Evolutionary conservation across 176 grass and related monocot genomes (phyloP).

Genomic region (Zizania latifolia): DNA sequence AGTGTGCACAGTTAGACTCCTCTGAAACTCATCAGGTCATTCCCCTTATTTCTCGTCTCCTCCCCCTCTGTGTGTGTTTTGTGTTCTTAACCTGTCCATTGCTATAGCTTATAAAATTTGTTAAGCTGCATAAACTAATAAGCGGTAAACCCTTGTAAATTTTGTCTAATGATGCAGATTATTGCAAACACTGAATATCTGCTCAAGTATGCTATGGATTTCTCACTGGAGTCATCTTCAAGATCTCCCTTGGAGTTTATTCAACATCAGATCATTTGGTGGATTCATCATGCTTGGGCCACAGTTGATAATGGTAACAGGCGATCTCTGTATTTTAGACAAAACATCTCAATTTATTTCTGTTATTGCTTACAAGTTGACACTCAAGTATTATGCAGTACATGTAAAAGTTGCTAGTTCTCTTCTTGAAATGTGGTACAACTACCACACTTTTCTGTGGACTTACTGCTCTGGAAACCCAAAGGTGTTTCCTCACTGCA

Average conservation of each 20-base stretch:
- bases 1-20: constrained; percentile 39
- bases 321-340: background rate
- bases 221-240: constrained; percentile 66
- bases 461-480: constrained; percentile 54
- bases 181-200: constrained; percentile 34
- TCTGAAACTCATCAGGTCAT: constrained; percentile 51
- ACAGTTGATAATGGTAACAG: constrained; percentile 65
- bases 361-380: constrained; percentile 3
- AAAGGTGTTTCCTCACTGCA: constrained; percentile 47
- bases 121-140: background rate
- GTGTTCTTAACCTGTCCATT: background rate
- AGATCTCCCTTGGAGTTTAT: constrained; percentile 70
- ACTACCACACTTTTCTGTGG: constrained; percentile 79
- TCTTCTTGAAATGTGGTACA: constrained; percentile 87
- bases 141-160: background rate
- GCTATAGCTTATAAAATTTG: background rate
- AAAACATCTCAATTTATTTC: background rate
- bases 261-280: constrained; percentile 68
- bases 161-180: constrained; percentile 32
- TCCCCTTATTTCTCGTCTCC: background rate
- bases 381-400: constrained; percentile 29
- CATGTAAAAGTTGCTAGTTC: constrained; percentile 47
- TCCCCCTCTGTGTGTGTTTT: background rate
- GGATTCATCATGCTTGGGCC: constrained; percentile 59
- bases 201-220: constrained; percentile 64